These are phyloP conservation scores for Penicillium decumbens DNA, from an alignment of 2,329 filamentous ascomycete species.

Conservation along the genomic window DNA sequence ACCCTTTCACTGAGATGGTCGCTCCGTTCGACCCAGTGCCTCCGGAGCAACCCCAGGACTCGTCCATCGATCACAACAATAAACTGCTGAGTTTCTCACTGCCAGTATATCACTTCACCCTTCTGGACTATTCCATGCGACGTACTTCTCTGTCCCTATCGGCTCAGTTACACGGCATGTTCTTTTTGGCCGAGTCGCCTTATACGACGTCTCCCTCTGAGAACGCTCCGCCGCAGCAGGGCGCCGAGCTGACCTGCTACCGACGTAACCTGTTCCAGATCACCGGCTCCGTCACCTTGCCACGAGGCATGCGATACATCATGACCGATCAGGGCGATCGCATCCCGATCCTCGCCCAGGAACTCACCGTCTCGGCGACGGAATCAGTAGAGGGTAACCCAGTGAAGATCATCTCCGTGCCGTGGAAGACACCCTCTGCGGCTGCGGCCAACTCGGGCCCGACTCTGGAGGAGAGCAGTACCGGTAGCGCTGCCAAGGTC, in stretches of 20 bases:
- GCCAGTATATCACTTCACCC: slow-evolving; percentile 56
- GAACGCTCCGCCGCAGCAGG: slow-evolving; percentile 52
- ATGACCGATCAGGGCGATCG: slow-evolving; percentile 80
- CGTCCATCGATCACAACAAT: slow-evolving; percentile 61
- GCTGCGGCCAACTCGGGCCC: slow-evolving; percentile 60
- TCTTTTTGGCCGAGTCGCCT: slow-evolving; percentile 62
- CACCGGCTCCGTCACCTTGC: slow-evolving; percentile 79
- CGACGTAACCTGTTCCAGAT: slow-evolving; percentile 94
- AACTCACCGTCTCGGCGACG: slow-evolving; percentile 84
- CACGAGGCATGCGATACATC: slow-evolving; percentile 71
- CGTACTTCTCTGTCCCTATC: slow-evolving; percentile 54
- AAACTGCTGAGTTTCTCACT: slow-evolving; percentile 71
- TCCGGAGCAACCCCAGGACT: slow-evolving; percentile 49
- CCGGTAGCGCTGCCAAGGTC: slow-evolving; percentile 51
- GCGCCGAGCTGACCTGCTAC: slow-evolving; percentile 82
- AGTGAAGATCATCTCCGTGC: slow-evolving; percentile 91
- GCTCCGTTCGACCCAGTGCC: slow-evolving; percentile 41
- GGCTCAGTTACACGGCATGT: slow-evolving; percentile 64
- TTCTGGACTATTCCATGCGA: slow-evolving; percentile 57
- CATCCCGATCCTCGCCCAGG: slow-evolving; percentile 74
- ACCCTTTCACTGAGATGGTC: slow-evolving; percentile 51
- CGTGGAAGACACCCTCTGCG: slow-evolving; percentile 79
- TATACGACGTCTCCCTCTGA: slow-evolving; percentile 54
- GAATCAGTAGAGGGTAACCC: slow-evolving; percentile 91
- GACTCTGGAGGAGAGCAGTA: slow-evolving; percentile 34